A percentile compares a stretch with the other conserved stretches of the same genome.
These are phyloP conservation scores for Cokeromyces recurvatus DNA, from an alignment of 371 early-diverging fungal genomes.

Conservation along the genomic window DNA sequence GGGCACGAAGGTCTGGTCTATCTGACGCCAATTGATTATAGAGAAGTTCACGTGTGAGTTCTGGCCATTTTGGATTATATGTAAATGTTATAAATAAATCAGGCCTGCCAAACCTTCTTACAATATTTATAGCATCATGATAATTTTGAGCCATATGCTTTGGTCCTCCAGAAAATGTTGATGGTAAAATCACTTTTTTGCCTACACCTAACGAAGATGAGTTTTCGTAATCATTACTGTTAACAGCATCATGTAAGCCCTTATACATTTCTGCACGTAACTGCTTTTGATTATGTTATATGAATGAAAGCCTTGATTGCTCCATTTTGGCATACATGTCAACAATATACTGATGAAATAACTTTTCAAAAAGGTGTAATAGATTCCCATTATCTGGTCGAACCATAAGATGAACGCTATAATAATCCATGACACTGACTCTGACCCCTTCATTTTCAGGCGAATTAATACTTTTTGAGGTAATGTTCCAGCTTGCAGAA, in stretches of 20 bases:
- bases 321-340: constrained; percentile 6
- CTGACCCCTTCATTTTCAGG: neutral
- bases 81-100: constrained; percentile 39
- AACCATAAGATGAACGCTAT: neutral
- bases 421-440: neutral
- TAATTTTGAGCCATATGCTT: constrained; percentile 18
- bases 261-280: constrained; percentile 5
- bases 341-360: constrained; percentile 4
- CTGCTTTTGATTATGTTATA: neutral
- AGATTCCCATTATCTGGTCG: neutral
- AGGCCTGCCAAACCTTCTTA: constrained; percentile 21
- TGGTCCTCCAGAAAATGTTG: constrained; percentile 19
- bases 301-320: neutral
- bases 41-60: constrained; percentile 14
- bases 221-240: constrained; percentile 1
- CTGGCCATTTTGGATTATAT: constrained; percentile 32
- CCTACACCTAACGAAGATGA: no score
- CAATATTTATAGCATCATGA: constrained; percentile 27
- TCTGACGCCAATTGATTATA: constrained; percentile 11
- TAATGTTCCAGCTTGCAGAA: neutral
- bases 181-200: constrained; percentile 16
- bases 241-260: neutral
- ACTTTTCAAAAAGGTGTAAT: neutral
- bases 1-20: constrained; percentile 14
- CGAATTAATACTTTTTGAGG: neutral